Base-by-base conservation (phyloP, 2,329 filamentous ascomycete genomes). In the Aspergillus niger region DNA sequence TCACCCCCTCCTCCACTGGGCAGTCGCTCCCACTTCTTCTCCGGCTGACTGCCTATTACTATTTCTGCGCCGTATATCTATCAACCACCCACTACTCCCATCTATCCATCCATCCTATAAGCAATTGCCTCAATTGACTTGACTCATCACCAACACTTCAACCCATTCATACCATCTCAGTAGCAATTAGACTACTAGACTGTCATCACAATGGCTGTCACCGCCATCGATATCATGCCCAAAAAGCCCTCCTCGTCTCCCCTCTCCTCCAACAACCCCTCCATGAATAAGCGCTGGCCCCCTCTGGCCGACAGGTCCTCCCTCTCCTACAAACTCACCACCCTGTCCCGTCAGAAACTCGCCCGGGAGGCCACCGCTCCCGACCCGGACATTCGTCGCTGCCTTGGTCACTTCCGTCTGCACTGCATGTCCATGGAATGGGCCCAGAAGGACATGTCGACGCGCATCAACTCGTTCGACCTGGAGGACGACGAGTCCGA, bases 391-490 rank as follows among this genome's bases (percentile, higher is more conserved):
- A 73, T 75, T 30, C 72, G 73, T 47, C 73, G 73, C 55, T 75
- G 73, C 49, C 71, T 75, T 38, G 69, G 67, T 8, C 73, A 75
- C 63, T 74, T 74, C 63, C 71, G 72, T 6, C 64, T 75, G 28
- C 73, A 75, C 59, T 69, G 68, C 55, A 69, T 67, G 47, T 74
- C 73, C 1, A 70, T 75, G 53, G 64, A 70, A 44, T 74, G 70
- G 72, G 71, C 72, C 0, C 72, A 75, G 57, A 70, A 73, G 49
- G 73, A 75, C 17, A 73, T 74, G 70, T 72, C 72, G 22, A 70
- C 72, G 36, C 70, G 72, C 32, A 74, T 75, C 62, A 74, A 72
- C 59, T 72, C 73, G 7, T 72, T 74, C 10, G 73, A 74, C n/a
- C 67, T 74, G 28, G 73, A 75, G 57, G 69, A 72, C 32, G 72